Base-by-base conservation (phyloP, 306 rosid genomes). In the Psophocarpus tetragonolobus region DNA sequence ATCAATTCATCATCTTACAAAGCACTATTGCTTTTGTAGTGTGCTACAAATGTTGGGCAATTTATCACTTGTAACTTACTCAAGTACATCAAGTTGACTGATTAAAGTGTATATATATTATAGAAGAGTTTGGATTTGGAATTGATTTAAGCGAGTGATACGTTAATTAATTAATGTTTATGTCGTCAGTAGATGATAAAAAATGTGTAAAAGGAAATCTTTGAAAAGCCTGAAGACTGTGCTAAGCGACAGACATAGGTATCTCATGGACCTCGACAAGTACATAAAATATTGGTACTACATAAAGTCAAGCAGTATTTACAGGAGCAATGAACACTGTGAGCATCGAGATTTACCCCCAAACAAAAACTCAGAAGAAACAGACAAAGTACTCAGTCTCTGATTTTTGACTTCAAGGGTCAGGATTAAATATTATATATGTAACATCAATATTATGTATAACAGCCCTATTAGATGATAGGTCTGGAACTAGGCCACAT, bases 321-420 rank as follows among this genome's bases (percentile, higher is more conserved):
- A 24, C 62, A 76, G 85, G 77, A 82, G 24, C 78, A 80, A 68
- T 8, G 77, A 56, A 78, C 39, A 81, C 26, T 41, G 80, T 73
- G 71, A 29, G 79, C 85, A 85, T 87, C 85, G 92, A 88, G 88
- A 85, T 87, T 85, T 90, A 89, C 35, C 17, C 74, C 13, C 68
- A 9, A 38, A 67, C 51, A 70, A 74, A 60, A 33, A 75, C 62
- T 71, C 82, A 50, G 24, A 66, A 62, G 73, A 83, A 82, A 77
- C 48, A 45, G 81, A 87, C 90, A 88, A 92, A 88, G 82, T 57
- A 79, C 86, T 71, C 76, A 83, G 83, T 79, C 83, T 78, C 56
- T 80, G 63, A 32, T 78, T 83, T 85, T 88, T 84, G 83, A 88
- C 90, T 44, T 77, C 51, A 53, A 78, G 56, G 68, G 67, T 77